Percentiles rank a stretch among this genome's conserved stretches.
These are phyloP conservation scores for Cladophialophora yegresii DNA, from an alignment of 2,329 filamentous ascomycete genomes.

Conservation along the genomic window DNA sequence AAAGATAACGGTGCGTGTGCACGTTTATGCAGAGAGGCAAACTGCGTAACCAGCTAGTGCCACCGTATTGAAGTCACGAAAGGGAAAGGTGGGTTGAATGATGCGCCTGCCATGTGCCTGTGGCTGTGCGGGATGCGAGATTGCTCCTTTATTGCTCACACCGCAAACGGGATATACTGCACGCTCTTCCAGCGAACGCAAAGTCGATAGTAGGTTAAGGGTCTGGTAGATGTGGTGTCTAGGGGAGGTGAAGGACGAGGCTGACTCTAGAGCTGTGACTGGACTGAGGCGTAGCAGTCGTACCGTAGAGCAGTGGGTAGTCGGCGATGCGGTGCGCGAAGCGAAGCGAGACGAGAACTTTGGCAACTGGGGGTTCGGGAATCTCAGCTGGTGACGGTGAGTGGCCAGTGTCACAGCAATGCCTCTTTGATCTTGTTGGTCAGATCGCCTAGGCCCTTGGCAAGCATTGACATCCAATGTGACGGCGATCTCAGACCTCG, in stretches of 20 bases:
- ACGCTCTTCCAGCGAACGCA: not conserved
- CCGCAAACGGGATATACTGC: not conserved
- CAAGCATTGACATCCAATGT: not conserved
- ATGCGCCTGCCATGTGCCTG: slow-evolving; percentile 1
- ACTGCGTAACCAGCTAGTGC: not conserved
- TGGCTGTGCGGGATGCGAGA: not conserved
- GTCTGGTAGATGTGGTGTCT: not conserved
- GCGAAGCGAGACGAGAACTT: slow-evolving; percentile 7
- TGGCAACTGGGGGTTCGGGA: not conserved
- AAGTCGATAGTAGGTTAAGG: not conserved
- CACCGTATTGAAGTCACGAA: not conserved
- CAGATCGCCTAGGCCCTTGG: not conserved
- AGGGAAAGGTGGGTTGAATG: not conserved
- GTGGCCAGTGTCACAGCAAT: slow-evolving; percentile 1
- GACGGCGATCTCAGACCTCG: not conserved
- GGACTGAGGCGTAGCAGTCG: slow-evolving; percentile 3
- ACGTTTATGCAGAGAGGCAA: not conserved
- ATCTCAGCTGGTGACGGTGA: not conserved
- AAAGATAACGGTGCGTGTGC: not conserved
- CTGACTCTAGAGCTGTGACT: slow-evolving; percentile 1
- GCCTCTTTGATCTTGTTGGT: not conserved
- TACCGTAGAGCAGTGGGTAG: not conserved
- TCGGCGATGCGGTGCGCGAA: not conserved
- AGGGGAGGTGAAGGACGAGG: not conserved
- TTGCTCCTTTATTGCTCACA: not conserved